Conservation (phyloP, 306 rosid genomes). For the Quillaja saponaria region DNA sequence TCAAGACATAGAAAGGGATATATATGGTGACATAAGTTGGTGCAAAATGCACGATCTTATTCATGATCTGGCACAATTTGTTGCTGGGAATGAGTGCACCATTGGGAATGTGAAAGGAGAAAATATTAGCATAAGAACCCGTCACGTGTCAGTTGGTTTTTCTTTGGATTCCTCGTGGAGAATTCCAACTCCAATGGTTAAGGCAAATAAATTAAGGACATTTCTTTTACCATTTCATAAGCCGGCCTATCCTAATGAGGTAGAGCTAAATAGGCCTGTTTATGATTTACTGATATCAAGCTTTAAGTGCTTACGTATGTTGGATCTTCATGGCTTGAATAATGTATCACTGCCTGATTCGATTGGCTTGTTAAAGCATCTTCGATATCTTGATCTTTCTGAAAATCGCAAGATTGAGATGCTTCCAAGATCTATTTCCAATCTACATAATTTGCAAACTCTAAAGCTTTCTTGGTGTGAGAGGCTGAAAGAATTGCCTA, state of each 20-base stretch:
- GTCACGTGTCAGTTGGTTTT: slow-evolving; percentile 8
- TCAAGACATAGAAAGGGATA: slow-evolving; percentile 5
- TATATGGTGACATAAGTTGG: neutral
- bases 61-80: slow-evolving; percentile 36
- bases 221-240: neutral
- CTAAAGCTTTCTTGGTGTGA: slow-evolving; percentile 23
- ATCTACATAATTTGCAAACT: slow-evolving; percentile 28
- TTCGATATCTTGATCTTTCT: slow-evolving; percentile 40
- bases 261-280: neutral
- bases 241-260: no score
- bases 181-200: neutral
- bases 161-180: neutral
- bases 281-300: neutral
- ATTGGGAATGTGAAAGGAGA: neutral
- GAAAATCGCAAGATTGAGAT: neutral
- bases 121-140: neutral
- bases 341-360: neutral
- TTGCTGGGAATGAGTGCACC: slow-evolving; percentile 5
- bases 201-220: slow-evolving; percentile 28
- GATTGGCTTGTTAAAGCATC: slow-evolving; percentile 23
- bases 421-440: slow-evolving; percentile 21
- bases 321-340: slow-evolving; percentile 1
- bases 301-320: slow-evolving; percentile 19
- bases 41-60: slow-evolving; percentile 37
- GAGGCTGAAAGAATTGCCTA: slow-evolving; percentile 17